Conservation (phyloP, 2,329 filamentous ascomycete genomes). For the Epicoccum sorghinum region DNA sequence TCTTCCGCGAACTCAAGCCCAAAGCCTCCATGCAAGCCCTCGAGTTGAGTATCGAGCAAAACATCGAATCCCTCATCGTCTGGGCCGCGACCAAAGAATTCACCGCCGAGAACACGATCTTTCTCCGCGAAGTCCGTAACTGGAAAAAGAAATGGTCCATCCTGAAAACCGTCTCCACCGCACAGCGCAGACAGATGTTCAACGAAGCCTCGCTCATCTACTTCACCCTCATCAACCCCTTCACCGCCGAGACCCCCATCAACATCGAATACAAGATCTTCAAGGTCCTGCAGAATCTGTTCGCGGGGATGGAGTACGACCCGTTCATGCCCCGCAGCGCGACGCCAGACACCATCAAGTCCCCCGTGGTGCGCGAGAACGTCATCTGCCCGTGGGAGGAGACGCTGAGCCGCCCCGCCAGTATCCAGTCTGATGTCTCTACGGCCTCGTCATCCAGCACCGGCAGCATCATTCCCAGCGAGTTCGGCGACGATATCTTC, state of each 20-base stretch:
- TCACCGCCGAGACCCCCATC: slow-evolving; percentile 46
- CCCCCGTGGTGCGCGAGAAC: slow-evolving; percentile 36
- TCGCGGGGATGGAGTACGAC: slow-evolving; percentile 43
- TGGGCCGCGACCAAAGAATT: slow-evolving; percentile 47
- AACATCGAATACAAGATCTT: slow-evolving; percentile 50
- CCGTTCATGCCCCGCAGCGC: slow-evolving; percentile 40
- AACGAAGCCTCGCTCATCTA: slow-evolving; percentile 47
- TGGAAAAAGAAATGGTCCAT: slow-evolving; percentile 44
- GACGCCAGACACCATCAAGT: slow-evolving; percentile 31
- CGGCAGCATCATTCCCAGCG: slow-evolving; percentile 41
- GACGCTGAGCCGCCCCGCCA: slow-evolving; percentile 39
- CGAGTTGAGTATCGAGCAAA: slow-evolving; percentile 43
- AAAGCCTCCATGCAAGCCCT: slow-evolving; percentile 47
- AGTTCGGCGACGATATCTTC: slow-evolving; percentile 44
- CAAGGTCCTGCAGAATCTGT: slow-evolving; percentile 40
- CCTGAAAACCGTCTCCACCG: slow-evolving; percentile 34
- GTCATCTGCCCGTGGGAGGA: slow-evolving; percentile 49
- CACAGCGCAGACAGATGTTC: slow-evolving; percentile 45
- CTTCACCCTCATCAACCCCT: slow-evolving; percentile 47
- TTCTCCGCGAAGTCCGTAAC: slow-evolving; percentile 48
- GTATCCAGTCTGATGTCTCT: slow-evolving; percentile 37
- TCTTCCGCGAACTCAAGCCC: slow-evolving; percentile 39
- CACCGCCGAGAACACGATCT: slow-evolving; percentile 47
- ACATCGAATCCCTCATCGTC: slow-evolving; percentile 43
- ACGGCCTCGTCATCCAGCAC: slow-evolving; percentile 26